Percentiles rank a stretch among this genome's conserved stretches.
These are phyloP conservation scores for Mycogone perniciosa DNA, from an alignment of 2,329 filamentous ascomycete species.

Conservation along the genomic window DNA sequence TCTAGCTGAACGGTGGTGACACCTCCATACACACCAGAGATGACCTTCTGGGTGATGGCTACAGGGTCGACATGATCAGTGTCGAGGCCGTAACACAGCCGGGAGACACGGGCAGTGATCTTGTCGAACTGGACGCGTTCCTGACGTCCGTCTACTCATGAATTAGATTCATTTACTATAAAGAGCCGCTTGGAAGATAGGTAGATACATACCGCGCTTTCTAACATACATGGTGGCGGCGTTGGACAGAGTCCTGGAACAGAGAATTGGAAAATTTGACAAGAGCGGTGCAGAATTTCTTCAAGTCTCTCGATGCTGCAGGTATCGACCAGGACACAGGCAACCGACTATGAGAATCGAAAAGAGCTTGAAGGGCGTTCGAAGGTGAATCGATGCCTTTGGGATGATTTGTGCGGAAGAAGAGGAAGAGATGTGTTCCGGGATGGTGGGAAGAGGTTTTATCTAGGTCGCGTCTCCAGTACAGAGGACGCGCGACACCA, in stretches of 20 bases:
- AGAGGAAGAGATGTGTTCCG: neutral
- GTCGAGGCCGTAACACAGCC: slow-evolving; percentile 95
- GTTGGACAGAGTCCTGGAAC: slow-evolving; percentile 10
- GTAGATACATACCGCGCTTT: slow-evolving; percentile 50
- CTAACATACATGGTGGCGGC: slow-evolving; percentile 52
- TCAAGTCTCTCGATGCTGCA: slow-evolving; percentile 20
- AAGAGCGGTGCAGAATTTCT: slow-evolving; percentile 15
- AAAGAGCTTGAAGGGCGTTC: slow-evolving; percentile 7
- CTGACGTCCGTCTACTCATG: slow-evolving; percentile 80
- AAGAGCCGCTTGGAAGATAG: neutral
- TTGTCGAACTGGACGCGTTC: slow-evolving; percentile 99
- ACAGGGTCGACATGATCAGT: slow-evolving; percentile 92
- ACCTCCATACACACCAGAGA: slow-evolving; percentile 97
- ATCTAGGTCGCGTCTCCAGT: slow-evolving; percentile 29
- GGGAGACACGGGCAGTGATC: slow-evolving; percentile 96
- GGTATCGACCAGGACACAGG: slow-evolving; percentile 12
- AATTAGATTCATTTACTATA: slow-evolving; percentile 22
- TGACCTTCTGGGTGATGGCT: slow-evolving; percentile 98
- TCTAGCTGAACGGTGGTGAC: slow-evolving; percentile 95
- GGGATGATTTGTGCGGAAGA: slow-evolving; percentile 16
- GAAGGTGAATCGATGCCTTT: slow-evolving; percentile 10
- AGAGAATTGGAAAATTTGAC: slow-evolving; percentile 4
- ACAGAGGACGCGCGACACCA: slow-evolving; percentile 25
- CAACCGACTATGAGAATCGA: neutral
- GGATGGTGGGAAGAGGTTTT: slow-evolving; percentile 29